phyloP scores from a whole-genome alignment of 2,329 filamentous ascomycete genomes.

The Pseudogymnoascus sp. region DNA sequence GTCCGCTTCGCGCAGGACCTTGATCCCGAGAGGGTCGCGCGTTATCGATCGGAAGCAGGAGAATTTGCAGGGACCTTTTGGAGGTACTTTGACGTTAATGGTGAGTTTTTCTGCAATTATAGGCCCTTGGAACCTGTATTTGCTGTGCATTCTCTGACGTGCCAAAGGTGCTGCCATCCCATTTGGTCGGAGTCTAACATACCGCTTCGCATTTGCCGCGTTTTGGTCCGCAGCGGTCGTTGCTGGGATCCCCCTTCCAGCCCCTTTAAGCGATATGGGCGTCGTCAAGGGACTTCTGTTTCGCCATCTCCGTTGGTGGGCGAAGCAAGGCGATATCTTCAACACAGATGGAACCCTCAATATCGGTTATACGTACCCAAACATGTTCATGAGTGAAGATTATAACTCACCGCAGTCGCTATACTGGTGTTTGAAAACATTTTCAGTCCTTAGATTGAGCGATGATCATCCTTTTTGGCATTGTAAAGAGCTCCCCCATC shows the following conservation, averaged over 20 bases:
- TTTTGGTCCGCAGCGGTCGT: conserved; percentile 40
- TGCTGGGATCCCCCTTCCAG: conserved; percentile 32
- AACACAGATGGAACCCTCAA: conserved; percentile 40
- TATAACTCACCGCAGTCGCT: conserved; percentile 49
- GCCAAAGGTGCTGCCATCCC: conserved; percentile 41
- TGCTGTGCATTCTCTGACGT: not conserved
- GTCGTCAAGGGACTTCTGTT: conserved; percentile 40
- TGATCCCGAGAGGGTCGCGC: conserved; percentile 31
- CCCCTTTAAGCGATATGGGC: conserved; percentile 28
- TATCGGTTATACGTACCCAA: conserved; percentile 34
- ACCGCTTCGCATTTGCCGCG: conserved; percentile 41
- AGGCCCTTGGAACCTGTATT: not conserved
- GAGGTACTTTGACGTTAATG: conserved; percentile 39
- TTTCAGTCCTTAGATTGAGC: conserved; percentile 34
- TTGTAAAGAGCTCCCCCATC: conserved; percentile 30
- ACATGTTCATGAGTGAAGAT: conserved; percentile 47
- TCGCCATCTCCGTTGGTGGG: conserved; percentile 44
- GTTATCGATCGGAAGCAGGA: conserved; percentile 32
- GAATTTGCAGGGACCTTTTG: conserved; percentile 36
- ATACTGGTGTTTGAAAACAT: conserved; percentile 45
- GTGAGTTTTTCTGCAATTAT: conserved; percentile 22
- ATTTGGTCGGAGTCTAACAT: conserved; percentile 42
- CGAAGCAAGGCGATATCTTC: conserved; percentile 35
- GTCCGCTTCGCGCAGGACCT: conserved; percentile 34
- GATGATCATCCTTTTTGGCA: conserved; percentile 38